phyloP scores from a whole-genome alignment of 208 protist genomes.

The Leptomonas seymouri region DNA sequence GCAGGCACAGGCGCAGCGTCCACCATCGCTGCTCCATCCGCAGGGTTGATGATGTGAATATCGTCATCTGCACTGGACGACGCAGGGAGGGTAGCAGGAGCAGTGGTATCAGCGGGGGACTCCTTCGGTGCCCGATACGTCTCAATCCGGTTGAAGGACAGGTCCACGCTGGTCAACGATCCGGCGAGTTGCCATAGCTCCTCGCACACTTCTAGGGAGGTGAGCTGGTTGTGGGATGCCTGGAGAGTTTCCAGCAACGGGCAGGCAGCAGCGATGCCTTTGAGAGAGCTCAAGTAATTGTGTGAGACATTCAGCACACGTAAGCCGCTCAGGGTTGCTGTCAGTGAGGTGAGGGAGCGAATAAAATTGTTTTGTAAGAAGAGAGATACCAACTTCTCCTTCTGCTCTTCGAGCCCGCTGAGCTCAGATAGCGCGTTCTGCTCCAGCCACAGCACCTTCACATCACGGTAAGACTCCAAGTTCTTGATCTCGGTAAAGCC shows the following conservation, averaged over 20 bases:
- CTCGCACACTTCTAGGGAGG: constrained; percentile 64
- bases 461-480: constrained; percentile 82
- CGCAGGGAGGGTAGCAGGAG: not conserved
- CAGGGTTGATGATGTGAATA: constrained; percentile 41
- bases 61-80: constrained; percentile 24
- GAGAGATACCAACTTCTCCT: constrained; percentile 74
- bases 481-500: constrained; percentile 90
- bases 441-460: constrained; percentile 95
- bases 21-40: not conserved
- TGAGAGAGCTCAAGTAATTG: constrained; percentile 76
- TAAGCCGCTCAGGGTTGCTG: constrained; percentile 58
- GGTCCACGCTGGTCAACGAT: constrained; percentile 90
- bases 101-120: not conserved
- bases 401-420: constrained; percentile 69
- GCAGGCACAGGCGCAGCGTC: not conserved
- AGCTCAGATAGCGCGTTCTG: constrained; percentile 92
- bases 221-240: constrained; percentile 76
- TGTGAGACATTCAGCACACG: constrained; percentile 82
- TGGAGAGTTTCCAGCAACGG: constrained; percentile 75
- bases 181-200: constrained; percentile 73
- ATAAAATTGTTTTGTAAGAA: constrained; percentile 96
- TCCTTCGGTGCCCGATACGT: constrained; percentile 22
- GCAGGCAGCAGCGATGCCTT: constrained; percentile 49
- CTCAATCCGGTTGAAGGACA: constrained; percentile 92
- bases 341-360: constrained; percentile 52